phyloP scores from a whole-genome alignment of 148 eudicot species.

The Fallopia convolvulus region DNA sequence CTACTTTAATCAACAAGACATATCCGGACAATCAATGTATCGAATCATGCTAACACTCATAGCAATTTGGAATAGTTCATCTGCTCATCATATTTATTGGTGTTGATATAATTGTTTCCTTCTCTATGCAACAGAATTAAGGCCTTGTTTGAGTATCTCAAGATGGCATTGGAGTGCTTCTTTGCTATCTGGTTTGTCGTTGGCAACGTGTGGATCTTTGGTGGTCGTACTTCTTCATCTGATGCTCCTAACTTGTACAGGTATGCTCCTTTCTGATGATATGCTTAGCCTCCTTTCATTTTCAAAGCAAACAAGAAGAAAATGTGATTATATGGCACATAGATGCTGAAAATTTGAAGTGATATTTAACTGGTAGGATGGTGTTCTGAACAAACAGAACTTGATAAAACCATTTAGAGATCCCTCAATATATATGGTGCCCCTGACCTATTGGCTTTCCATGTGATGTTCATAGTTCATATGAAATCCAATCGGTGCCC shows the following conservation, averaged over 20 bases:
- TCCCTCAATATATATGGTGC: background rate
- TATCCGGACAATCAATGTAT: background rate
- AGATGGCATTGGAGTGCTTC: slow-evolving; percentile 92
- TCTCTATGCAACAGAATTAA: slow-evolving; percentile 47
- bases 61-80: background rate
- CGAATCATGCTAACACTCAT: background rate
- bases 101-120: background rate
- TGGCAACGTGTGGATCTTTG: slow-evolving; percentile 97
- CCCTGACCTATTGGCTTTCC: background rate
- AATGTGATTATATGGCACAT: background rate
- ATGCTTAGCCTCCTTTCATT: background rate
- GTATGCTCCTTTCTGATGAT: slow-evolving; percentile 22
- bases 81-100: background rate
- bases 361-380: background rate
- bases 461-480: background rate
- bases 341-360: background rate
- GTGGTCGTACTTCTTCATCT: slow-evolving; percentile 77
- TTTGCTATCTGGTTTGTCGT: slow-evolving; percentile 97
- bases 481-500: background rate
- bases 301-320: background rate
- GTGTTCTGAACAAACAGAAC: background rate
- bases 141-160: slow-evolving; percentile 65
- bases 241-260: slow-evolving; percentile 95
- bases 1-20: background rate
- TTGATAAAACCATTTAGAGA: background rate